phyloP scores from a whole-genome alignment of 1,284 basidiomycete species.

The Boletus mariae region DNA sequence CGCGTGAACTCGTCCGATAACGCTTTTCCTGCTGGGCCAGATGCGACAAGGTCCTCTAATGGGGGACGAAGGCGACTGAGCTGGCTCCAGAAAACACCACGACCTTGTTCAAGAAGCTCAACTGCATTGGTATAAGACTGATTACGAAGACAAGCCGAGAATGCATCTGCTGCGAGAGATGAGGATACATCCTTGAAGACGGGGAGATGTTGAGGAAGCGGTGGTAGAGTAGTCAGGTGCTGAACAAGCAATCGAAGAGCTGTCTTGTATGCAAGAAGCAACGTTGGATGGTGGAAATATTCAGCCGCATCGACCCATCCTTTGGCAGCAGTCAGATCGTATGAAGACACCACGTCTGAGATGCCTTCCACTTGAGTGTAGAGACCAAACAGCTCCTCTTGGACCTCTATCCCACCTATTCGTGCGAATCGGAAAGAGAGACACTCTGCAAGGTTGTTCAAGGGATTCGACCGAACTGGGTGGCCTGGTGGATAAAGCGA shows the following conservation, averaged over 20 bases:
- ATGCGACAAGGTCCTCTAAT: too few species aligned
- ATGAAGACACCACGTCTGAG: not conserved
- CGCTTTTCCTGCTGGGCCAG: too few species aligned
- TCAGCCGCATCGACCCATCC: not conserved
- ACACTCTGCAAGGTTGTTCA: too few species aligned
- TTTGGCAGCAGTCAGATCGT: not conserved
- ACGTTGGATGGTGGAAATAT: not conserved
- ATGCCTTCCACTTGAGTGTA: not conserved
- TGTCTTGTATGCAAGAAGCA: not conserved
- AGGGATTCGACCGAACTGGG: too few species aligned
- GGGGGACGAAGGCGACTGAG: too few species aligned
- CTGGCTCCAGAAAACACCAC: too few species aligned
- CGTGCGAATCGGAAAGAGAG: too few species aligned
- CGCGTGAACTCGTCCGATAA: too few species aligned
- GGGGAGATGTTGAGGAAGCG: not conserved
- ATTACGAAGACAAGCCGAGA: not conserved
- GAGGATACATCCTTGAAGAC: not conserved
- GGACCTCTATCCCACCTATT: not conserved
- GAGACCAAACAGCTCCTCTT: not conserved
- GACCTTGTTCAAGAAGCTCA: too few species aligned
- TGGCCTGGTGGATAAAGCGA: too few species aligned
- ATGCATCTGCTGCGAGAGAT: not conserved
- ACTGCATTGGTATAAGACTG: too few species aligned
- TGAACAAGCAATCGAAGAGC: not conserved
- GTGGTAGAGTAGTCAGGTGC: not conserved